These are phyloP conservation scores for Lasiodiplodia citricola DNA, from an alignment of 2,329 filamentous ascomycete species.

Conservation along the genomic window DNA sequence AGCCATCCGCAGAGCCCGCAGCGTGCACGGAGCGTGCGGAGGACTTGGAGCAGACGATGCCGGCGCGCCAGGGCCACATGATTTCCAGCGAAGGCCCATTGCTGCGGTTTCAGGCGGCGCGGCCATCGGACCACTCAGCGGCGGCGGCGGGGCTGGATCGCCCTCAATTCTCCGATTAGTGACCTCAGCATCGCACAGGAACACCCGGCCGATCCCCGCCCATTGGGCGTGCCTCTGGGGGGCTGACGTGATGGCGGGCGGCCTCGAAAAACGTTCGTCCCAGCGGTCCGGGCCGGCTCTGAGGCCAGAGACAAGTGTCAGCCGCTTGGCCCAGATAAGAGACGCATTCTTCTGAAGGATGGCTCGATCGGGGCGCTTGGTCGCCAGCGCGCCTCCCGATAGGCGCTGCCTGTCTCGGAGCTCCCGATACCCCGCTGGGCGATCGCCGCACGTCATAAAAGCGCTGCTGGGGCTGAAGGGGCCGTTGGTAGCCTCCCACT, in stretches of 20 bases:
- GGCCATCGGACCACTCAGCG: conserved; percentile 25
- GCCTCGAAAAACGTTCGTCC: conserved; percentile 28
- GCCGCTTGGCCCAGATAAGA: conserved; percentile 23
- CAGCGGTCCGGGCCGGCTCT: conserved; percentile 27
- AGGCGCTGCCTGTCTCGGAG: conserved; percentile 26
- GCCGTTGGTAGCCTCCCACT: conserved; percentile 22
- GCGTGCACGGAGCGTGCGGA: conserved; percentile 16
- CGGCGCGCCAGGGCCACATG: conserved; percentile 21
- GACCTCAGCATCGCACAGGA: conserved; percentile 25
- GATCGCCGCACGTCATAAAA: conserved; percentile 18
- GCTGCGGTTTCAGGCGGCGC: conserved; percentile 27
- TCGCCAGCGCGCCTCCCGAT: conserved; percentile 13
- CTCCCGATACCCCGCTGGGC: conserved; percentile 26
- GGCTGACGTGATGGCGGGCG: conserved; percentile 25
- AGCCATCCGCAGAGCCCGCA: conserved; percentile 26
- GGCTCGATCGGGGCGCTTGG: conserved; percentile 21
- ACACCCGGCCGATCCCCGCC: conserved; percentile 13
- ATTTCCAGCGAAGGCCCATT: conserved; percentile 19
- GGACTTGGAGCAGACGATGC: conserved; percentile 13
- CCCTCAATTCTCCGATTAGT: conserved; percentile 29
- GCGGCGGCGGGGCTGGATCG: conserved; percentile 22
- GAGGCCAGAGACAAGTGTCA: conserved; percentile 28
- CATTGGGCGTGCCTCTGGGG: conserved; percentile 20
- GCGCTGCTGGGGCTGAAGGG: conserved; percentile 14
- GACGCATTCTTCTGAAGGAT: conserved; percentile 23